A percentile compares a stretch with the other conserved stretches of the same genome.
phyloP scores from a whole-genome alignment of 2,329 filamentous ascomycete genomes.

The Camillea tinctor region DNA sequence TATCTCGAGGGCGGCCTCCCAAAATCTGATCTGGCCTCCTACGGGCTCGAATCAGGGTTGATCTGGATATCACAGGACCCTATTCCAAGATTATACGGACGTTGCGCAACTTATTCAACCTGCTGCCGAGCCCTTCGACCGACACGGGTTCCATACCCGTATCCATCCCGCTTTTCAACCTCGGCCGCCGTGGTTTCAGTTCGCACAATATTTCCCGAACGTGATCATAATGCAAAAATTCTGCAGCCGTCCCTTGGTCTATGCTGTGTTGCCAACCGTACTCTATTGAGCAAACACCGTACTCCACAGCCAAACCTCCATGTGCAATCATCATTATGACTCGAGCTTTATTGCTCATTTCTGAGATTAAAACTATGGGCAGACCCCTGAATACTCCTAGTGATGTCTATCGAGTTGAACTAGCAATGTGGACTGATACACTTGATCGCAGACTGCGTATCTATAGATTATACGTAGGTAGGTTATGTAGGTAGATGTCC shows the following conservation, averaged over 20 bases:
- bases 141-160: not conserved
- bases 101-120: not conserved
- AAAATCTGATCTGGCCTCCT: not conserved
- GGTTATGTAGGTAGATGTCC: no score
- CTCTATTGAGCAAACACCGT: not conserved
- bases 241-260: not conserved
- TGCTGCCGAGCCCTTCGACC: not conserved
- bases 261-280: not conserved
- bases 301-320: not conserved
- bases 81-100: not conserved
- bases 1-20: not conserved
- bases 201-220: not conserved
- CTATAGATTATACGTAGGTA: not conserved
- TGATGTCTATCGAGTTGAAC: not conserved
- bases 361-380: not conserved
- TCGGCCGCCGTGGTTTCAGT: not conserved
- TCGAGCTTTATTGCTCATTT: not conserved
- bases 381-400: not conserved
- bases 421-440: not conserved
- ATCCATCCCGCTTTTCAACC: not conserved
- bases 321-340: not conserved
- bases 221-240: not conserved
- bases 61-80: not conserved
- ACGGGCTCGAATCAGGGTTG: not conserved
- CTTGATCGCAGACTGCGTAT: not conserved